phyloP scores from a whole-genome alignment of 2,329 filamentous ascomycete genomes.

The Fusarium phyllophilum region DNA sequence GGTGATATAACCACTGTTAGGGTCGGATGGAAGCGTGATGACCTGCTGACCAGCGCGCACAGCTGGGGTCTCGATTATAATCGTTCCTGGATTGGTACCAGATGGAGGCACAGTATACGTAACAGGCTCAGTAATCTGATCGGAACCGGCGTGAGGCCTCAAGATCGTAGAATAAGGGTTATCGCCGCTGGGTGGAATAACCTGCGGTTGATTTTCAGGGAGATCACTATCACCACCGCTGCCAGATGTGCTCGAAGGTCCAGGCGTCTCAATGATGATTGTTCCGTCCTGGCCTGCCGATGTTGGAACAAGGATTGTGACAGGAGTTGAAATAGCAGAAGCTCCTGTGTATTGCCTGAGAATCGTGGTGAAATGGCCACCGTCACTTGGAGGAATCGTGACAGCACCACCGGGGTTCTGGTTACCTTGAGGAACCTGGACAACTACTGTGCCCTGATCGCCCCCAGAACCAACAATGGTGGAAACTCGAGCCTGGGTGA shows the following conservation, averaged over 20 bases:
- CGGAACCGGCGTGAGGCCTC: constrained; percentile 21
- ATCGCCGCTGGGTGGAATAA: constrained; percentile 21
- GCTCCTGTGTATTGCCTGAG: constrained; percentile 21
- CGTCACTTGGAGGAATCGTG: constrained; percentile 29
- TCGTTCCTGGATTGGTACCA: constrained; percentile 16
- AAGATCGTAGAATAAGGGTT: constrained; percentile 23
- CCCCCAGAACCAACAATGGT: constrained; percentile 21
- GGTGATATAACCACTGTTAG: constrained; percentile 27
- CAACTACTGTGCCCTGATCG: constrained; percentile 19
- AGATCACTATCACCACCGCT: neutral
- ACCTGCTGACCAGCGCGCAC: constrained; percentile 15
- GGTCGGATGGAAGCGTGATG: constrained; percentile 31
- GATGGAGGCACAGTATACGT: constrained; percentile 21
- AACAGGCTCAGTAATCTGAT: constrained; percentile 24
- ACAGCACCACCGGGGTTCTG: constrained; percentile 22
- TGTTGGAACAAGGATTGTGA: constrained; percentile 27
- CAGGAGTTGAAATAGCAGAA: constrained; percentile 17
- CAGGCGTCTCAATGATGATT: constrained; percentile 32
- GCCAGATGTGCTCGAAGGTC: constrained; percentile 2
- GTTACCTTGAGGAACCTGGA: constrained; percentile 25
- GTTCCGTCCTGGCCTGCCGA: constrained; percentile 25
- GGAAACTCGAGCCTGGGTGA: constrained; percentile 18
- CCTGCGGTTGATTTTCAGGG: constrained; percentile 14
- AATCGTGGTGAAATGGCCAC: constrained; percentile 28
- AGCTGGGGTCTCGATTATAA: constrained; percentile 28